Percentiles rank a stretch among this genome's conserved stretches.
These are phyloP conservation scores for Candida maesae DNA, from an alignment of 805 yeast genomes.

Conservation along the genomic window DNA sequence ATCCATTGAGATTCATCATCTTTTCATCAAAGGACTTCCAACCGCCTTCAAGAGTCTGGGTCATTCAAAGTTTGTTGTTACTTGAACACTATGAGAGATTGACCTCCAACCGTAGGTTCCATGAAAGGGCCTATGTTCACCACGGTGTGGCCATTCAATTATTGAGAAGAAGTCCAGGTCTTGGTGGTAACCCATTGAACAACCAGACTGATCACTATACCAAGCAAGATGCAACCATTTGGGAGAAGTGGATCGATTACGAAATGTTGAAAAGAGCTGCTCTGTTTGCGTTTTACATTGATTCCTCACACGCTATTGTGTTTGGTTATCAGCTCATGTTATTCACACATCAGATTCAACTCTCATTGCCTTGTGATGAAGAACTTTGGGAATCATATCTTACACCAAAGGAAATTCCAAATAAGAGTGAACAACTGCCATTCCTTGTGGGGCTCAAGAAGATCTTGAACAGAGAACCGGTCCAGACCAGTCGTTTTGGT, in stretches of 20 bases:
- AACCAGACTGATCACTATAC: constrained; percentile 27
- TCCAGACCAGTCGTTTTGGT: constrained; percentile 52
- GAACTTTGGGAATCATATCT: constrained; percentile 48
- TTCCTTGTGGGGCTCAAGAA: constrained; percentile 57
- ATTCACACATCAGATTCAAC: constrained; percentile 57
- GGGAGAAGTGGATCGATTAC: constrained; percentile 72
- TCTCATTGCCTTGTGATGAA: constrained; percentile 62
- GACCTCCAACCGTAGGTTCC: constrained; percentile 61
- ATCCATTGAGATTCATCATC: constrained; percentile 61
- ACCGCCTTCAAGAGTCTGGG: constrained; percentile 75
- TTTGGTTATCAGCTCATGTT: constrained; percentile 67
- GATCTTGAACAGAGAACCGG: constrained; percentile 49
- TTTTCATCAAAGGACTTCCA: constrained; percentile 69
- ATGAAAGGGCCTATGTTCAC: constrained; percentile 80
- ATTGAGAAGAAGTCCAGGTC: constrained; percentile 66
- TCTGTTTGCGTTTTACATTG: constrained; percentile 77
- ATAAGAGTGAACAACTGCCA: constrained; percentile 31
- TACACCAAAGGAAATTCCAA: constrained; percentile 27
- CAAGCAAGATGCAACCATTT: constrained; percentile 35
- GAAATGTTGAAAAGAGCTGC: constrained; percentile 78
- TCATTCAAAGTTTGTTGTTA: constrained; percentile 67
- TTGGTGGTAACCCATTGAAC: constrained; percentile 63
- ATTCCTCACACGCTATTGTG: constrained; percentile 71
- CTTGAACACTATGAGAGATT: constrained; percentile 80
- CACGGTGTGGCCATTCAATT: constrained; percentile 85